Evolutionary conservation across 2,329 filamentous ascomycete genomes (phyloP).

Genomic region (Phyllosticta capitalensis): DNA sequence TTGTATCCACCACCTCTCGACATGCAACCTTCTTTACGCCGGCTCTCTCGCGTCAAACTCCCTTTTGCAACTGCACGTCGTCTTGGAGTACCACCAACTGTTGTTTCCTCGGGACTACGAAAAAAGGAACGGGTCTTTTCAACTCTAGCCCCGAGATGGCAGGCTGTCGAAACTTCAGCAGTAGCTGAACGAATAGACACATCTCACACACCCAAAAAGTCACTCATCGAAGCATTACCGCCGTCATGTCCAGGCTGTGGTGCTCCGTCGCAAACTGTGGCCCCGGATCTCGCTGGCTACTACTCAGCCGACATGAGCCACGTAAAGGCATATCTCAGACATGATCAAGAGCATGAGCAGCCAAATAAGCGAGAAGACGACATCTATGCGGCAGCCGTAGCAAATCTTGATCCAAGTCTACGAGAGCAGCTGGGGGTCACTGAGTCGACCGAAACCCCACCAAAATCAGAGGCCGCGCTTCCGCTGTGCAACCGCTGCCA

Average conservation of each 20-base stretch:
- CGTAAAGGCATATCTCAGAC: constrained; percentile 32
- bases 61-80: neutral
- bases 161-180: neutral
- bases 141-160: neutral
- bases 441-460: neutral
- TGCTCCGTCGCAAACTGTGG: constrained; percentile 48
- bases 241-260: constrained; percentile 54
- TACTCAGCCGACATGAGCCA: constrained; percentile 43
- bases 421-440: neutral
- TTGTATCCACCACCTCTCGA: neutral
- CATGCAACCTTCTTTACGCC: neutral
- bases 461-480: neutral
- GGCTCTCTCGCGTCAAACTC: neutral
- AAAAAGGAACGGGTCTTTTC: neutral
- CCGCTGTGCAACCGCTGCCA: constrained; percentile 86
- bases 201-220: neutral
- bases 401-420: constrained; percentile 18
- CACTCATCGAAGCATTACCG: constrained; percentile 30
- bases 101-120: neutral
- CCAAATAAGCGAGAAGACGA: constrained; percentile 24
- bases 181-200: neutral
- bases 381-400: constrained; percentile 27
- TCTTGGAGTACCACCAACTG: neutral
- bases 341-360: neutral
- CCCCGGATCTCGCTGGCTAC: constrained; percentile 47